Percentiles rank a stretch among this genome's conserved stretches.
Conservation (phyloP, 2,329 filamentous ascomycete genomes). For the Elsinoe australis region DNA sequence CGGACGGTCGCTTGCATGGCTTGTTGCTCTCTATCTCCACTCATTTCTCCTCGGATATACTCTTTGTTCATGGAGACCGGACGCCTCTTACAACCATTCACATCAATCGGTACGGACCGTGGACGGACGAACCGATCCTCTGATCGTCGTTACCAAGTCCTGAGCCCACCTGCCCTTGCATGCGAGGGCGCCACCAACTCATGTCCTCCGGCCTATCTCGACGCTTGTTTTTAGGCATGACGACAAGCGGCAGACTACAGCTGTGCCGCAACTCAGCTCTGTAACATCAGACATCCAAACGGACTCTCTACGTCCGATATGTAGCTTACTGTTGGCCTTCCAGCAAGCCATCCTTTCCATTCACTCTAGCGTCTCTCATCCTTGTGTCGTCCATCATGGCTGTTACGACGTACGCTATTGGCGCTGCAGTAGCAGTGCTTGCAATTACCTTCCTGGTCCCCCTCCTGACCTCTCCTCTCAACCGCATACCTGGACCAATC, state of each 20-base stretch:
- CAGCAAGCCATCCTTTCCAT: no score
- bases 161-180: background rate
- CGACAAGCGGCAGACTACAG: slow-evolving; percentile 1
- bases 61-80: background rate
- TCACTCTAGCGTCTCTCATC: no score
- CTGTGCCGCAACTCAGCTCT: slow-evolving; percentile 6
- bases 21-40: no score
- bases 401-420: background rate
- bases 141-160: background rate
- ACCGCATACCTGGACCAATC: slow-evolving; percentile 5
- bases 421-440: background rate
- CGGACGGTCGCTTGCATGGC: no score
- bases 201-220: slow-evolving; percentile 4
- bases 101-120: slow-evolving; percentile 2
- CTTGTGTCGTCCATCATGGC: background rate
- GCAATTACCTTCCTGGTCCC: background rate
- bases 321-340: slow-evolving; percentile 5
- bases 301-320: background rate
- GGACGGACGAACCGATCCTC: background rate
- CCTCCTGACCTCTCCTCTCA: slow-evolving; percentile 3
- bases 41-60: background rate
- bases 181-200: slow-evolving; percentile 4
- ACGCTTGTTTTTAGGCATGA: background rate
- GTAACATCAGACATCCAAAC: background rate
- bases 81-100: background rate